Evolutionary conservation across 108 stramenopile genomes (phyloP), one percentile per base, ranked within the genome.

Genomic region (Skeletonema costatum): DNA sequence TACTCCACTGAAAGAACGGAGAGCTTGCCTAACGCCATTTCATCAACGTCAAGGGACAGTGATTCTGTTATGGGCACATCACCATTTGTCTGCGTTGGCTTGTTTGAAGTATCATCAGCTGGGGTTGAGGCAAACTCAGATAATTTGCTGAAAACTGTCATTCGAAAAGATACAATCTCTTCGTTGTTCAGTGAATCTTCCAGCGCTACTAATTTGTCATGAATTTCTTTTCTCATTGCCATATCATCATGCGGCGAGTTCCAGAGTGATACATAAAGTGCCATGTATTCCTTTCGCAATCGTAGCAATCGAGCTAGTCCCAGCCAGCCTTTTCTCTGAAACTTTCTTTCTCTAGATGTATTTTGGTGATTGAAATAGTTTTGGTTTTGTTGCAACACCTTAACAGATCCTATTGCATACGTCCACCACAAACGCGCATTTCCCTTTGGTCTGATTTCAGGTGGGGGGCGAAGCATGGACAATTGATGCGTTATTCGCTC

Each of bases 101-200:
- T 6, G 19, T 51, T 7, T 51, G 17, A 51, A 51, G 17, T 5
- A 32, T 79, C 30, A 58, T 56, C 72, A 14, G 21, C 32, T 67
- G 14, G 46, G 48, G 36, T 56, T 42, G 48, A 41, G 60, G 32
- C 35, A 44, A 25, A 62, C 19, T 63, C 36, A 0, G 62, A 48
- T 30, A 80, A 58, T 13, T 44, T 56, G 29, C 73, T 73, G 66
- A 71, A 88, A 5, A 76, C 75, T 46, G 73, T 30, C 11, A 90
- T 66, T n/a, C 91, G 89, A 77, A 92, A 90, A 3, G 89, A 85
- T 5, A 75, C 85, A 21, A 92, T 81, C 66, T 92, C 91, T 35
- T 82, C 70, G 7, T 74, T 39, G 16, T 67, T 66, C 29, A 92
- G 76, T 29, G 59, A 66, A 17, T 87, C 87, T 77, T 92, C 91